These are phyloP conservation scores for Brassica incana DNA, from an alignment of 345 rosid genomes.

Conservation along the genomic window DNA sequence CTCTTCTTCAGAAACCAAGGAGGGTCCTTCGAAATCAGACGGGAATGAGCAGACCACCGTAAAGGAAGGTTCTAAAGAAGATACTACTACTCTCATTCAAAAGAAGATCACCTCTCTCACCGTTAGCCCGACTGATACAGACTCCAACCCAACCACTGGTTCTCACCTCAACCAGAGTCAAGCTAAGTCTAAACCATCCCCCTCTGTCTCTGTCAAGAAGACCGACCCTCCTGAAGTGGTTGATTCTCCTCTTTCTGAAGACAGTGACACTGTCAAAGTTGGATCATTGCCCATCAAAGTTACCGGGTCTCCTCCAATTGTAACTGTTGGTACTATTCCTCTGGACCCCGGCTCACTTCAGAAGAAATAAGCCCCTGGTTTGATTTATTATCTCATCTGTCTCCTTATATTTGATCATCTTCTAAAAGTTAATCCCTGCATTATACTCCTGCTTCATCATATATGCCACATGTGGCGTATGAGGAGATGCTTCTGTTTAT, in stretches of 20 bases:
- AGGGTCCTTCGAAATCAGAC: conserved; percentile 2
- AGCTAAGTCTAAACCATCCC: not conserved
- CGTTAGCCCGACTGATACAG: conserved; percentile 18
- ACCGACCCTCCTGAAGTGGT: conserved; percentile 12
- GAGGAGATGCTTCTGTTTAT: conserved; percentile 18
- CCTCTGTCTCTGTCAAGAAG: not conserved
- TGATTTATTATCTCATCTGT: not conserved
- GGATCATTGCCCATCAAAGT: conserved; percentile 80
- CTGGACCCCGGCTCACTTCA: conserved; percentile 55
- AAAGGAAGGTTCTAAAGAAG: conserved; percentile 7
- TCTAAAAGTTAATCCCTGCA: conserved; percentile 2
- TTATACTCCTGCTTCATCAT: conserved; percentile 5
- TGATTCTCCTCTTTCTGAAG: conserved; percentile 24
- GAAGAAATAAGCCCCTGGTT: conserved; percentile 29
- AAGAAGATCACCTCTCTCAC: conserved; percentile 30
- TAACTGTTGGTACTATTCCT: conserved; percentile 66
- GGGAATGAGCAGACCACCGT: conserved; percentile 5
- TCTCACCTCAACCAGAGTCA: conserved; percentile 1
- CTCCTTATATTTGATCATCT: not conserved
- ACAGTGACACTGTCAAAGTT: conserved; percentile 48
- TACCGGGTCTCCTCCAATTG: conserved; percentile 44
- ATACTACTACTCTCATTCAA: not conserved
- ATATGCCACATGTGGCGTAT: conserved; percentile 1
- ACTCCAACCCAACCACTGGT: conserved; percentile 10
- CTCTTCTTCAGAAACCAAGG: conserved; percentile 7